Base-by-base conservation (phyloP, 352 stramenopile genomes). In the Thalassiosira hispida region DNA sequence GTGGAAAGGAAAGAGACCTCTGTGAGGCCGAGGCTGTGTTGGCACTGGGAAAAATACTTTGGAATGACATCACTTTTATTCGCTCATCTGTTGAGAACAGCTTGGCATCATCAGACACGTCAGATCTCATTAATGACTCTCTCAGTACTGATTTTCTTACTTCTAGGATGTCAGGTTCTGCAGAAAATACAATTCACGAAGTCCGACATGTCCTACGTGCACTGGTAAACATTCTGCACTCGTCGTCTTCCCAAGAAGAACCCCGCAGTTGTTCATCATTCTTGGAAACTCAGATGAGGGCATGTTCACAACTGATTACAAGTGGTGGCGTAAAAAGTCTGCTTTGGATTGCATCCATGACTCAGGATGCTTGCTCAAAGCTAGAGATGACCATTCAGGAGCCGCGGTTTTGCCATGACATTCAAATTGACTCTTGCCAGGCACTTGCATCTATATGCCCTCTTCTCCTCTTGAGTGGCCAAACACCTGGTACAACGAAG, bases 291-390 rank as follows among this genome's bases (percentile, higher is more conserved):
- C 31, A 47, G n/a, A 51, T 65, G 27, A 61, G 51, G 35, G 46
- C 63, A 33, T 72, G 46, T 27, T 72, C 63, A 27, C 46, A 72
- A 31, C 51, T 72, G 3, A 57, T 72, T 35, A 40, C 73, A 60
- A 87, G 78, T 61, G 85, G 81, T 18, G 81, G 81, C 44, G 61
- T 91, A 14, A 66, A 84, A 53, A 76, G 72, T n/a, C 35, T 91
- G 14, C 68, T 89, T 65, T 78, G 68, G 56, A 64, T 91, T 33
- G 80, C 79, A 47, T 79, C 73, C 0, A 47, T 90, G 12, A 70
- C 18, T 68, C 68, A 49, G 27, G 40, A 52, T 20, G 49, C 49
- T 67, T 47, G 57, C 44, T 57, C 70, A 52, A 20, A 68, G 22
- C 49, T 70, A 66, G 67, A 42, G 60, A 67, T 73, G 40, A 35